Percentiles rank a stretch among this genome's conserved stretches.
phyloP scores from a whole-genome alignment of 1,284 basidiomycete species.

The Rhodotorula sp. region DNA sequence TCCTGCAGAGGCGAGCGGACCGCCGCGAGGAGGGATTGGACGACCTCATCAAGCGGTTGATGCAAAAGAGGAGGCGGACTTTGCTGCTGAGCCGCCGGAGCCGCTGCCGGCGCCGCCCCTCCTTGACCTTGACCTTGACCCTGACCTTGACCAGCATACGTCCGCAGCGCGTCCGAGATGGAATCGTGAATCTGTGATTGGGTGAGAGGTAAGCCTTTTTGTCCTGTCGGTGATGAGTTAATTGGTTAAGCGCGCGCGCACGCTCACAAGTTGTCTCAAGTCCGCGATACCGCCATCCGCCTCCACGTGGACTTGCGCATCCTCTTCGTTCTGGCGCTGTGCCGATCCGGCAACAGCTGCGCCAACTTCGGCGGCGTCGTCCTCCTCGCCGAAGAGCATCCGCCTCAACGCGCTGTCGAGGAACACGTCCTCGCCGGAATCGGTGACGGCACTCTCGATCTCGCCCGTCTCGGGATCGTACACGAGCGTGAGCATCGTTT shows the following conservation, averaged over 20 bases:
- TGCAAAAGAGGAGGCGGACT: background rate
- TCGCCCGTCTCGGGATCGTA: constrained; percentile 32
- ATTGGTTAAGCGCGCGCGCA: background rate
- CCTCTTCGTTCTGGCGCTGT: background rate
- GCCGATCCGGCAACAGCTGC: background rate
- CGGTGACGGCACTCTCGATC: constrained; percentile 22
- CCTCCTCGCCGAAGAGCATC: constrained; percentile 2
- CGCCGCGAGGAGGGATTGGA: constrained; percentile 9
- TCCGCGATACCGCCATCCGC: constrained; percentile 5
- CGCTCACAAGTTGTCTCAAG: constrained; percentile 21
- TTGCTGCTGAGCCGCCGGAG: background rate
- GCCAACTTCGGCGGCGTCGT: background rate
- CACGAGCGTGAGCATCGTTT: constrained; percentile 20
- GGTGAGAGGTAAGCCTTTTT: too few species aligned
- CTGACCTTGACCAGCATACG: background rate
- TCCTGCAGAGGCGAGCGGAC: background rate
- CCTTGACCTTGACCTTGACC: background rate
- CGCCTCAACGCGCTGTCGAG: constrained; percentile 11
- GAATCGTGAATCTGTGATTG: constrained; percentile 28
- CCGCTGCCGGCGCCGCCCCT: background rate
- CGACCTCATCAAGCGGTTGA: background rate
- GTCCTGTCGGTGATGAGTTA: too few species aligned
- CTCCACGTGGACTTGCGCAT: background rate
- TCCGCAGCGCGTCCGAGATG: constrained; percentile 22
- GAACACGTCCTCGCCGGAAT: constrained; percentile 15